These are phyloP conservation scores for Talaromyces albobiverticillius DNA, from an alignment of 2,329 filamentous ascomycete genomes.

Conservation along the genomic window DNA sequence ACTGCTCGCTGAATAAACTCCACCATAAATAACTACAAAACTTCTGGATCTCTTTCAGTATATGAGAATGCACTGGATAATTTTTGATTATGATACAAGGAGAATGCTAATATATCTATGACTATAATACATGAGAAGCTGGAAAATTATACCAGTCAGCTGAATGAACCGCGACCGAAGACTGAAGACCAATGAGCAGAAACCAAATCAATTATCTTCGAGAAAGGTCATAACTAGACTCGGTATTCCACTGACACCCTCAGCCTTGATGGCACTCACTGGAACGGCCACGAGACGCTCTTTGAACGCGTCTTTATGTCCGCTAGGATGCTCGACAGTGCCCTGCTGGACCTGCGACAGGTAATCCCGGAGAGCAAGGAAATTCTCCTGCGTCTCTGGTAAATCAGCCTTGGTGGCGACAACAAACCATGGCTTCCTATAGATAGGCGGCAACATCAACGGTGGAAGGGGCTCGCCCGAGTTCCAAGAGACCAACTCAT, in stretches of 20 bases:
- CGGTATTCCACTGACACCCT: conserved; percentile 66
- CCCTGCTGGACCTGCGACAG: conserved; percentile 64
- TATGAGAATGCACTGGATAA: no score
- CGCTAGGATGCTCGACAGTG: conserved; percentile 70
- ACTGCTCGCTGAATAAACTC: no score
- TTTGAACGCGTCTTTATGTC: conserved; percentile 61
- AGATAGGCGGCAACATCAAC: conserved; percentile 65
- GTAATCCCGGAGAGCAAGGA: conserved; percentile 66
- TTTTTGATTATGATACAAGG: no score
- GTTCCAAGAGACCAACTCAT: conserved; percentile 58
- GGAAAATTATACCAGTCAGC: no score
- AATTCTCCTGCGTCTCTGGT: conserved; percentile 75
- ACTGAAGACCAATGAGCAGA: no score
- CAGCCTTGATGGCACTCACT: conserved; percentile 82
- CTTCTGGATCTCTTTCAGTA: no score
- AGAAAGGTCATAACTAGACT: conserved; percentile 41
- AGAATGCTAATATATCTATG: no score
- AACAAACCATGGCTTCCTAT: conserved; percentile 95
- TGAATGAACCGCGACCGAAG: no score
- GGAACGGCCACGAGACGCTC: conserved; percentile 65
- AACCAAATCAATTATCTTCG: conserved; percentile 23
- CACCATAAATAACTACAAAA: no score
- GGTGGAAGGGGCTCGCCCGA: conserved; percentile 38
- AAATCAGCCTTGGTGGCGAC: conserved; percentile 91
- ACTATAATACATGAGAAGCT: no score